phyloP scores from a whole-genome alignment of 257 asterid species.

The Petunia axillaris region DNA sequence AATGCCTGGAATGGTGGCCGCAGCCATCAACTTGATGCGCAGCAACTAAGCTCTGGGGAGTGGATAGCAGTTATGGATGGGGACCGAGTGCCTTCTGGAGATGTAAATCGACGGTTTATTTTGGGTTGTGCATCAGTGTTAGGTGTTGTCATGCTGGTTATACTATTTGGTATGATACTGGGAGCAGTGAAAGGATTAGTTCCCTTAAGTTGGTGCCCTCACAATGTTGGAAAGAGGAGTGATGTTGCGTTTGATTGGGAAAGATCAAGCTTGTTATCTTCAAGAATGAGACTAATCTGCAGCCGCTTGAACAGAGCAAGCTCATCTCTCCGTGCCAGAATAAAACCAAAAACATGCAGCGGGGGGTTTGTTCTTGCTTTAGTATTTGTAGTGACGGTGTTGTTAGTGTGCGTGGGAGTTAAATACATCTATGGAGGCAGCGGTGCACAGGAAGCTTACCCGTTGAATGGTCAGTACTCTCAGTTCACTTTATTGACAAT shows the following conservation, averaged over 20 bases:
- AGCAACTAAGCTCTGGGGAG: constrained; percentile 75
- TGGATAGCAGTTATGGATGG: constrained; percentile 92
- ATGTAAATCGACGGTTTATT: constrained; percentile 55
- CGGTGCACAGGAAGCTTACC: constrained; percentile 89
- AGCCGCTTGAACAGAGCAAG: constrained; percentile 73
- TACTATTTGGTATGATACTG: constrained; percentile 69
- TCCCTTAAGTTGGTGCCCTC: constrained; percentile 94
- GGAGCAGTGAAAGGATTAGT: constrained; percentile 76
- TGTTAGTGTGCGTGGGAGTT: constrained; percentile 62
- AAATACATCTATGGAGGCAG: constrained; percentile 72
- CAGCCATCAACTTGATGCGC: constrained; percentile 83
- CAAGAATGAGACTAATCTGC: constrained; percentile 63
- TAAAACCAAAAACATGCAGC: constrained; percentile 56
- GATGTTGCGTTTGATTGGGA: constrained; percentile 66
- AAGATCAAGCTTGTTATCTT: constrained; percentile 56
- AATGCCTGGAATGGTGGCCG: constrained; percentile 97
- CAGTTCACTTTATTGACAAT: constrained; percentile 86
- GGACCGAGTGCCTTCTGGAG: constrained; percentile 89
- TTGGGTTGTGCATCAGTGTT: constrained; percentile 62
- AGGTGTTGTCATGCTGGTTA: constrained; percentile 54
- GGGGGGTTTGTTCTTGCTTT: constrained; percentile 53
- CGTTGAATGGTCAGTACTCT: constrained; percentile 65
- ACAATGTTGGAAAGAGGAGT: constrained; percentile 76
- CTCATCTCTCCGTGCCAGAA: constrained; percentile 56
- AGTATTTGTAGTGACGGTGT: constrained; percentile 36